Conservation (phyloP, 768 basidiomycete genomes). For the Leccinellum luteum region DNA sequence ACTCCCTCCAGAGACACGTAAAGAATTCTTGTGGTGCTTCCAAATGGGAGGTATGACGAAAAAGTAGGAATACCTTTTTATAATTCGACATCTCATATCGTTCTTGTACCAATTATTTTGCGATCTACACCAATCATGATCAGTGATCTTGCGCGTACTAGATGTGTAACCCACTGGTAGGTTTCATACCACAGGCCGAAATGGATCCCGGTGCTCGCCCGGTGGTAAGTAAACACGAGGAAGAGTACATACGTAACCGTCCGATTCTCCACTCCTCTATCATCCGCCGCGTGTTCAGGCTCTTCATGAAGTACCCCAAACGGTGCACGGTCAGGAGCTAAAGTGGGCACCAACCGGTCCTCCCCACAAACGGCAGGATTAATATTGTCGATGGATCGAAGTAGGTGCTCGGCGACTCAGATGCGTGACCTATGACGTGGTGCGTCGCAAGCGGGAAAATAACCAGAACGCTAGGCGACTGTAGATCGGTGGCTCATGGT, state of each 20-base stretch:
- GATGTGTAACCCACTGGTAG: neutral
- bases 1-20: conserved; percentile 17
- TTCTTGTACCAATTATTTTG: neutral
- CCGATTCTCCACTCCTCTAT: conserved; percentile 62
- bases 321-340: conserved; percentile 51
- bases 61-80: neutral
- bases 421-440: conserved; percentile 46
- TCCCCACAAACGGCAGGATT: conserved; percentile 6
- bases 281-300: conserved; percentile 66
- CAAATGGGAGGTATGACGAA: neutral
- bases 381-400: conserved; percentile 51
- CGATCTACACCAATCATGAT: neutral
- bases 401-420: conserved; percentile 62
- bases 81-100: neutral
- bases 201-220: neutral
- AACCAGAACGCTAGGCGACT: no score
- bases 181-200: neutral
- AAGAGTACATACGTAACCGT: conserved; percentile 10
- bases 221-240: neutral
- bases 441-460: no score
- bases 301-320: conserved; percentile 87
- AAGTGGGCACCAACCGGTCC: conserved; percentile 15
- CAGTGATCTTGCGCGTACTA: neutral
- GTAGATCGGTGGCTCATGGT: no score
- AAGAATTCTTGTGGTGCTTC: neutral